Evolutionary conservation across 2,329 filamentous ascomycete genomes (phyloP).

Genomic region (Diaporthe batatas): DNA sequence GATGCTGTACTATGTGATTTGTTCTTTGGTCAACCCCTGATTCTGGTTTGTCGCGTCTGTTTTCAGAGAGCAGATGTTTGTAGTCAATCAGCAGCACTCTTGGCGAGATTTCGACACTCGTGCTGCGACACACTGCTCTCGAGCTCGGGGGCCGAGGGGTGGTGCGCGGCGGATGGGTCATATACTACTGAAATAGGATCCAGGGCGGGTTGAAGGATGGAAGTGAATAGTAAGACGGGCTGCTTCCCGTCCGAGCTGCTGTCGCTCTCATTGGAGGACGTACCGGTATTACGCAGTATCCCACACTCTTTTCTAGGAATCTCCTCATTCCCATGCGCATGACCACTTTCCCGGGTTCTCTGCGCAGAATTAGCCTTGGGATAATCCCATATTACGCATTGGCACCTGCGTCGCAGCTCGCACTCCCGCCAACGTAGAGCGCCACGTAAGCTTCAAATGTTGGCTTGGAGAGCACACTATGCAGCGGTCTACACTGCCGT

Average conservation of each 20-base stretch:
- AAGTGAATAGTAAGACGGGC: neutral
- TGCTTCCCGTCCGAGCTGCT: neutral
- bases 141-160: neutral
- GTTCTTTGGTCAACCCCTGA: neutral
- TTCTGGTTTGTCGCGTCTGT: neutral
- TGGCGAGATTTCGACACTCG: neutral
- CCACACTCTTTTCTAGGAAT: neutral
- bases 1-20: neutral
- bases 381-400: too few relatives aligned
- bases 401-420: neutral
- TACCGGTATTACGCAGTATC: too few relatives aligned
- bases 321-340: neutral
- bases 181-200: neutral
- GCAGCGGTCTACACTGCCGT: neutral
- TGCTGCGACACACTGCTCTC: neutral
- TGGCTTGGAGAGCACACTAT: neutral
- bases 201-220: neutral
- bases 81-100: neutral
- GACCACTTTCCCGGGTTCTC: too few relatives aligned
- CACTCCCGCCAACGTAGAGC: neutral
- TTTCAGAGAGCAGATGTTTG: neutral
- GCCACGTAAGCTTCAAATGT: neutral
- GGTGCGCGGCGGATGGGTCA: neutral
- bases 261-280: neutral
- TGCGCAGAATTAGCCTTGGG: neutral